Evolutionary conservation across 2,329 filamentous ascomycete species (phyloP), one percentile per base, ranked within the genome.

Genomic region (Rhytidhysteron rufulum): DNA sequence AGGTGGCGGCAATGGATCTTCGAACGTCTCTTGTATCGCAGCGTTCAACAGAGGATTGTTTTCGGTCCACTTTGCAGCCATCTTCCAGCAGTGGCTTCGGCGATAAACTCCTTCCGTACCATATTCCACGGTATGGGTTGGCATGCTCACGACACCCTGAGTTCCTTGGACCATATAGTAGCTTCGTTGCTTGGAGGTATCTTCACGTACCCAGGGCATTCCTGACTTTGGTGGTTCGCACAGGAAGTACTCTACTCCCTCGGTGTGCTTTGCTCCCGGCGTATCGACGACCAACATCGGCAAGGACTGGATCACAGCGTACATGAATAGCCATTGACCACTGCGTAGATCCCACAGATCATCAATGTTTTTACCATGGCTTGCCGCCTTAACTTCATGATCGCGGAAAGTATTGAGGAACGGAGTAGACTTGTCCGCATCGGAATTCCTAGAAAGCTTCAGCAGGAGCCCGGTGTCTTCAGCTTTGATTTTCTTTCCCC

Each of bases 261-360:
- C 79, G 0, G 80, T 84, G 59, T 77, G 82, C 39, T 75, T 77
- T 32, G 90, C 68, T 8, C 77, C 82, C 0, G 85, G 84, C 0
- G 84, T 85, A 60, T 93, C 87, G 24, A 88, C 74, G 1, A 87
- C 84, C 9, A 91, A 71, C 73, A 88, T 82, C 4, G 87, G 87
- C 18, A 91, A 72, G 2, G 83, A 83, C 64, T 93, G 86, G 6
- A 91, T 73, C 7, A 88, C 79, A 5, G 80, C 82, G 57, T 91
- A 91, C 42, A 90, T 71, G 68, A 91, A 90, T 37, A 93, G 71
- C 86, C 86, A 93, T 59, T 85, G 81, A 11, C 87, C 87, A 31
- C 84, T 79, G 31, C 86, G 78, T 51, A 85, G 77, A 53, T 90
- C 85, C 25, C 74, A 72, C 31, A 90, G 68, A 50, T 90, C 85